Evolutionary conservation across 1,139 yeast species (phyloP).

Genomic region (Casaregolazyma lundiana): DNA sequence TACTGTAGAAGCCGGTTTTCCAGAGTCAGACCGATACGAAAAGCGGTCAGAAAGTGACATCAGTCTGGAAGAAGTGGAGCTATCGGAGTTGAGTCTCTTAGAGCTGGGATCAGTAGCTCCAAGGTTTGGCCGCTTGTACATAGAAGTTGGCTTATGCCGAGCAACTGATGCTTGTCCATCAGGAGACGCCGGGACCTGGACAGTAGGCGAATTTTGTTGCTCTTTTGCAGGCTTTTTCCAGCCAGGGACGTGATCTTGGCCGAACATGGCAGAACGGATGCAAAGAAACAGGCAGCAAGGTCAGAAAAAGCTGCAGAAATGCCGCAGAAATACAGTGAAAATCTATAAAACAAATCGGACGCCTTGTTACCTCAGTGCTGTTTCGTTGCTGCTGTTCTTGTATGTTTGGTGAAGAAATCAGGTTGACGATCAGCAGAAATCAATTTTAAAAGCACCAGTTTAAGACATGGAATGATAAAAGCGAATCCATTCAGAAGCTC

Average conservation of each 20-base stretch:
- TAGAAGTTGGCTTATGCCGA: slow-evolving; percentile 20
- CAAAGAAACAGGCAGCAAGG: neutral
- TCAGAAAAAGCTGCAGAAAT: neutral
- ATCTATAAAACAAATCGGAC: neutral
- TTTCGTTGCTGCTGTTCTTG: neutral
- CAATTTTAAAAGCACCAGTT: neutral
- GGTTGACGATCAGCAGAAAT: neutral
- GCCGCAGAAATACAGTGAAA: neutral
- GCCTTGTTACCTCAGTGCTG: neutral
- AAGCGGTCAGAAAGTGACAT: slow-evolving; percentile 23
- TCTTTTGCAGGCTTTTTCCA: slow-evolving; percentile 6
- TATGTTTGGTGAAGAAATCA: neutral
- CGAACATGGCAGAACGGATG: neutral
- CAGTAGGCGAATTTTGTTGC: slow-evolving; percentile 4
- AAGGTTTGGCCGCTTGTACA: slow-evolving; percentile 7
- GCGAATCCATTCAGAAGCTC: too few relatives aligned
- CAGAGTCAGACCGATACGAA: slow-evolving; percentile 15
- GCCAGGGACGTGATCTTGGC: slow-evolving; percentile 7
- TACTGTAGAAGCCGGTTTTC: slow-evolving; percentile 18
- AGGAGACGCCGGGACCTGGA: slow-evolving; percentile 21
- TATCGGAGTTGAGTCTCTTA: neutral
- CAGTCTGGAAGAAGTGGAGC: slow-evolving; percentile 12
- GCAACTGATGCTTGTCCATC: slow-evolving; percentile 5
- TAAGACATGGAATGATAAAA: slow-evolving; percentile 4
- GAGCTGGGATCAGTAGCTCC: neutral